Evolutionary conservation across 2,329 filamentous ascomycete species (phyloP).

Genomic region (Epichloe elymi): DNA sequence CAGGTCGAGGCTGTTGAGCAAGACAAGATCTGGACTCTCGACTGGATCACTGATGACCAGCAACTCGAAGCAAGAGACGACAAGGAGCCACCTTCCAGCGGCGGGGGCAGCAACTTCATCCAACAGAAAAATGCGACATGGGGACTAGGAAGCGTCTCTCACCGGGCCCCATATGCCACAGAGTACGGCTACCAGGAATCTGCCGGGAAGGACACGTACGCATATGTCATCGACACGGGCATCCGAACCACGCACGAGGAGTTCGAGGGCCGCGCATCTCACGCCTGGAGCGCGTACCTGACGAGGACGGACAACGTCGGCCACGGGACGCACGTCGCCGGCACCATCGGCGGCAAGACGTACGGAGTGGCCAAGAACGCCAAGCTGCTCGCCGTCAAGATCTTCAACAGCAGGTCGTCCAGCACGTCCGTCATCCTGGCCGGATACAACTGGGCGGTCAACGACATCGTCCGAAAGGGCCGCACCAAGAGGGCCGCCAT

Average conservation of each 20-base stretch:
- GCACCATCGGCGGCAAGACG: constrained; percentile 8
- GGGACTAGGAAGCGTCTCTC: constrained; percentile 2
- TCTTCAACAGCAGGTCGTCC: constrained; percentile 16
- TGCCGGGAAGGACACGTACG: constrained; percentile 1
- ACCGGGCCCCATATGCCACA: background rate
- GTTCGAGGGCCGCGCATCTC: constrained; percentile 1
- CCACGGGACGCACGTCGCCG: background rate
- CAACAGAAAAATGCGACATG: background rate
- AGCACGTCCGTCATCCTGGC: constrained; percentile 15
- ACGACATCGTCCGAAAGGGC: constrained; percentile 18
- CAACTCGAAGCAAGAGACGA: background rate
- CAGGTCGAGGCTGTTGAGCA: constrained; percentile 18
- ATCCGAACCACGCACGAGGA: background rate
- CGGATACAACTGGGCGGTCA: constrained; percentile 22
- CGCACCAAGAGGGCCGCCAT: constrained; percentile 23
- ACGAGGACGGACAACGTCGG: background rate
- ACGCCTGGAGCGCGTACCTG: background rate
- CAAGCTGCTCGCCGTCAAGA: constrained; percentile 29
- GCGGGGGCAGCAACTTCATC: background rate
- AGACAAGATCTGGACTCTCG: constrained; percentile 17
- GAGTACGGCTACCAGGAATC: background rate
- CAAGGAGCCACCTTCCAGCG: background rate
- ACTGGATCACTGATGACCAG: constrained; percentile 10
- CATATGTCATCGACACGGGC: constrained; percentile 3
- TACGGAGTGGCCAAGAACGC: constrained; percentile 26